Evolutionary conservation across 306 rosid species (phyloP).

Genomic region (Trifolium repens): DNA sequence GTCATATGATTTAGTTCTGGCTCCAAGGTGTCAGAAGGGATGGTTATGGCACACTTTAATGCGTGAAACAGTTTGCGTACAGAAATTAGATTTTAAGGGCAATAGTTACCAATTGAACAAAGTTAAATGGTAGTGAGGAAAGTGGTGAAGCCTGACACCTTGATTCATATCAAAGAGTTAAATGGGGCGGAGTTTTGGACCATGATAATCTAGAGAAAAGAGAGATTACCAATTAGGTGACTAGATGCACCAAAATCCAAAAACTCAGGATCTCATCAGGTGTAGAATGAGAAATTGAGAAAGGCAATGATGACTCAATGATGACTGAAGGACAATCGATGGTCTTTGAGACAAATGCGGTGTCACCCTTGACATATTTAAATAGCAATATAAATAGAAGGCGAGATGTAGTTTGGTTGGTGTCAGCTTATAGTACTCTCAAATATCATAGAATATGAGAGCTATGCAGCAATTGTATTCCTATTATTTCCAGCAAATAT

Average conservation of each 20-base stretch:
- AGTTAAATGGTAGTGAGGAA: background rate
- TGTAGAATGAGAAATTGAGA: too few species aligned
- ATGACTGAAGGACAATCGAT: too few species aligned
- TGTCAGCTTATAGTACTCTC: background rate
- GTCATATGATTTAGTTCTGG: background rate
- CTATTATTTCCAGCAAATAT: background rate
- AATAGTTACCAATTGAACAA: background rate
- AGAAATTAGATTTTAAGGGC: background rate
- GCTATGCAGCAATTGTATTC: background rate
- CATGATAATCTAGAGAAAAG: too few species aligned
- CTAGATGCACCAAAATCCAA: too few species aligned
- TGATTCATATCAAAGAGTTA: background rate
- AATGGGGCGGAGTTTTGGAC: too few species aligned
- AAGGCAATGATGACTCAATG: too few species aligned
- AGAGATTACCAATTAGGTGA: too few species aligned
- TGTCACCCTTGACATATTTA: background rate
- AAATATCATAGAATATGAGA: slow-evolving; percentile 1
- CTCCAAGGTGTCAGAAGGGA: background rate
- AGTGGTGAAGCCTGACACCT: background rate
- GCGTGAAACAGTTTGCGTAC: background rate
- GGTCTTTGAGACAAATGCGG: too few species aligned
- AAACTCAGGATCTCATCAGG: too few species aligned
- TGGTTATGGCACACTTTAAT: background rate
- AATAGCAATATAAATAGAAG: too few species aligned
- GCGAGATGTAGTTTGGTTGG: background rate